These are phyloP conservation scores for Trichoderma atrobrunneum DNA, from an alignment of 2,329 filamentous ascomycete genomes.

Conservation along the genomic window DNA sequence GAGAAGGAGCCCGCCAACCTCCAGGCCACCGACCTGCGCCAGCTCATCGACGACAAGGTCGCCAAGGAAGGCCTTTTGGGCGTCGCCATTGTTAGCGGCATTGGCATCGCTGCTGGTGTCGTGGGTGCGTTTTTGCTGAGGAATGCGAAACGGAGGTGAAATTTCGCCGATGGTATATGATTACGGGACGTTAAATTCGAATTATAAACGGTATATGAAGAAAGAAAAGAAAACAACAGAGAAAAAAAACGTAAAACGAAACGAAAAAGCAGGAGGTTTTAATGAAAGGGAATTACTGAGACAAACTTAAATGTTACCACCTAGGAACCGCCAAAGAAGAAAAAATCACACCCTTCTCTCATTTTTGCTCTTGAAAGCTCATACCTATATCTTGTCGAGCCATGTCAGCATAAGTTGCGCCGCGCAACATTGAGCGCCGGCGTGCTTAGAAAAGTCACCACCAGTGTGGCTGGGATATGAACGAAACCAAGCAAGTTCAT, in stretches of 20 bases:
- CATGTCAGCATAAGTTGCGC: background rate
- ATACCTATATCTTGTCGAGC: background rate
- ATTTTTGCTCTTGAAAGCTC: background rate
- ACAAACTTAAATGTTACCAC: background rate
- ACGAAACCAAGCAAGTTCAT: background rate
- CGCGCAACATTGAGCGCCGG: background rate
- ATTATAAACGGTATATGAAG: background rate
- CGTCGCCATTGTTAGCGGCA: conserved; percentile 89
- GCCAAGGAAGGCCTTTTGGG: conserved; percentile 91
- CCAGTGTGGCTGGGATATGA: no score
- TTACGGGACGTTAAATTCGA: background rate
- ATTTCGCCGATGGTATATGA: background rate
- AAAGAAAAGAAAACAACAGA: conserved; percentile 5
- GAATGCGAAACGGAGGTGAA: conserved; percentile 61
- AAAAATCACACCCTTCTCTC: background rate
- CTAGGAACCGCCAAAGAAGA: background rate
- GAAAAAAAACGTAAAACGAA: background rate
- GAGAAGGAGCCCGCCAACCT: conserved; percentile 90
- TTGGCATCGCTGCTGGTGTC: conserved; percentile 90
- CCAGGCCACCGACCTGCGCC: conserved; percentile 81
- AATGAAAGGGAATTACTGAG: background rate
- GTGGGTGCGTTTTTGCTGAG: conserved; percentile 83
- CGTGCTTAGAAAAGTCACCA: no score
- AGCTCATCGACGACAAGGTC: conserved; percentile 93
- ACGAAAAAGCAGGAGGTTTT: background rate